Evolutionary conservation across 768 basidiomycete species (phyloP).

Genomic region (Kwoniella mangroviensis): DNA sequence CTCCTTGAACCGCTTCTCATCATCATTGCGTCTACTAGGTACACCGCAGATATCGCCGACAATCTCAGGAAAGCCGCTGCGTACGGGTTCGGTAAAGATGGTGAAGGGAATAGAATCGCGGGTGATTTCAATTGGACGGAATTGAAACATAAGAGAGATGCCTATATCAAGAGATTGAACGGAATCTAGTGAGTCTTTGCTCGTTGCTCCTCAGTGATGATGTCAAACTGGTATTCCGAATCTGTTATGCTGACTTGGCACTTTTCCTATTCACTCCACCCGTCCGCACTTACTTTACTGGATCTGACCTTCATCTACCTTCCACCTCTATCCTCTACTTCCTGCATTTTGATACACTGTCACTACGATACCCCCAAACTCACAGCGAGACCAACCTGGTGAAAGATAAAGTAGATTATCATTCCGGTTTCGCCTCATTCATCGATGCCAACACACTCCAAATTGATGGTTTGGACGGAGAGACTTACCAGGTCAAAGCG

Average conservation of each 20-base stretch:
- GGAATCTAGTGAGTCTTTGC: conserved; percentile 69
- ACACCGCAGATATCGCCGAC: conserved; percentile 68
- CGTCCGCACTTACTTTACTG: too few relatives aligned
- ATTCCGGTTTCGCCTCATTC: conserved; percentile 77
- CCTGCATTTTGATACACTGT: too few relatives aligned
- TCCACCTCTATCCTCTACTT: too few relatives aligned
- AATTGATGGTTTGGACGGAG: conserved; percentile 68
- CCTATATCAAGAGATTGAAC: conserved; percentile 87
- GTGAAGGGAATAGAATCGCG: conserved; percentile 61
- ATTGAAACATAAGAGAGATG: conserved; percentile 93
- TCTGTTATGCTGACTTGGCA: too few relatives aligned
- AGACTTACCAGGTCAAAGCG: conserved; percentile 72
- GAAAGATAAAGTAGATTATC: conserved; percentile 84
- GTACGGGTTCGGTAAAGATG: conserved; percentile 63
- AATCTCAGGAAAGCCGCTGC: conserved; percentile 74
- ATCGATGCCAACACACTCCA: conserved; percentile 71
- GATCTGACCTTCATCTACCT: too few relatives aligned
- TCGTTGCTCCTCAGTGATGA: not conserved
- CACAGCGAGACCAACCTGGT: conserved; percentile 73
- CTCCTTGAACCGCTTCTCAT: not conserved
- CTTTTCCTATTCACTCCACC: too few relatives aligned
- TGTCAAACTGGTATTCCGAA: too few relatives aligned
- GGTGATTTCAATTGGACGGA: conserved; percentile 77
- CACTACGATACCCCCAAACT: too few relatives aligned
- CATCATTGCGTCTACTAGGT: conserved; percentile 20